Percentiles rank a stretch among this genome's conserved stretches.
phyloP scores from a whole-genome alignment of 1,284 basidiomycete species.

The Ustilago cynodontis region DNA sequence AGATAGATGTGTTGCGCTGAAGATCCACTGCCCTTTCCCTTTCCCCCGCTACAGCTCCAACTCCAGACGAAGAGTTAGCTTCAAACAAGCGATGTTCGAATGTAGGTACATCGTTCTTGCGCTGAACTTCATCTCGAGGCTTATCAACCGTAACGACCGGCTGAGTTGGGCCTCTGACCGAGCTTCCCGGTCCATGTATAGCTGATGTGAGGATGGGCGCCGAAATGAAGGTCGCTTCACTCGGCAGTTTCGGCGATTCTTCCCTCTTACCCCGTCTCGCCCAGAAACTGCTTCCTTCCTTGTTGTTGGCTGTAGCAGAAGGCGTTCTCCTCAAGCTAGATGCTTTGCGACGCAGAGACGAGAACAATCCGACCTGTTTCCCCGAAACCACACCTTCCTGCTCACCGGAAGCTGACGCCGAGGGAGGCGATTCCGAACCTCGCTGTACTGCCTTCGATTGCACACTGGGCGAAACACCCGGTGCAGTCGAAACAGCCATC shows the following conservation, averaged over 20 bases:
- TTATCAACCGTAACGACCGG: conserved; percentile 18
- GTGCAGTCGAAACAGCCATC: conserved; percentile 17
- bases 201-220: conserved; percentile 34
- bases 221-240: conserved; percentile 42
- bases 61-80: background rate
- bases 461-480: conserved; percentile 1
- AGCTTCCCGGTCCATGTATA: conserved; percentile 16
- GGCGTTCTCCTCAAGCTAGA: conserved; percentile 39
- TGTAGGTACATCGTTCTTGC: conserved; percentile 17
- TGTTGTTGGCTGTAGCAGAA: conserved; percentile 31
- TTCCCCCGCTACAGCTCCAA: background rate
- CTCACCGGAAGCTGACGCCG: background rate
- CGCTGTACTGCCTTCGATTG: conserved; percentile 5
- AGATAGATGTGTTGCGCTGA: conserved; percentile 40
- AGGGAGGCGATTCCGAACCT: conserved; percentile 8
- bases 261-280: conserved; percentile 24
- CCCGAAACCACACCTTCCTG: conserved; percentile 18
- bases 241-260: conserved; percentile 34
- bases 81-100: conserved; percentile 41
- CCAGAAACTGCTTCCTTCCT: conserved; percentile 32
- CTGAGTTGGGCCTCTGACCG: conserved; percentile 16
- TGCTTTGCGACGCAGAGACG: conserved; percentile 55
- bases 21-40: conserved; percentile 16
- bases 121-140: background rate
- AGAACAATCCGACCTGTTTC: conserved; percentile 51